phyloP scores from a whole-genome alignment of 1,284 basidiomycete species.

The Abortiporus biennis region DNA sequence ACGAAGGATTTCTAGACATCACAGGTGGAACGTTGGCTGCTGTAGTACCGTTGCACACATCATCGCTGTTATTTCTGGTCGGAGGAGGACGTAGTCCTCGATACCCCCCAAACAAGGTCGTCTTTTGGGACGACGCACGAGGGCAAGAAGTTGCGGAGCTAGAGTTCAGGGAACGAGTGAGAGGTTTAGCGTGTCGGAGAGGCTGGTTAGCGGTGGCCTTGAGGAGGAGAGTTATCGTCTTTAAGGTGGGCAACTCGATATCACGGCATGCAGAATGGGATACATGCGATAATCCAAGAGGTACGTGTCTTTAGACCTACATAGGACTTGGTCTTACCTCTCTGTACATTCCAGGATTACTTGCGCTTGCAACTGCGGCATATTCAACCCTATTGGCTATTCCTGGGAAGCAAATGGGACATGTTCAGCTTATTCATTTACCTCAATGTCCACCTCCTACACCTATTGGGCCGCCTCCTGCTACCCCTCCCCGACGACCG shows the following conservation, averaged over 20 bases:
- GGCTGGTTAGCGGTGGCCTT: constrained; percentile 84
- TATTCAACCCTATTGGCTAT: constrained; percentile 81
- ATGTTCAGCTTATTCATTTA: constrained; percentile 86
- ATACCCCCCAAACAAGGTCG: constrained; percentile 91
- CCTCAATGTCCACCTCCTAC: constrained; percentile 67
- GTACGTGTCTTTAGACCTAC: constrained; percentile 37
- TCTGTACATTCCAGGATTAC: constrained; percentile 54
- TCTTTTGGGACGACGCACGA: constrained; percentile 82
- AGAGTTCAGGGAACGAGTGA: constrained; percentile 85
- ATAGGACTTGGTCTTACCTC: neutral
- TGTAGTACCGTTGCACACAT: constrained; percentile 76
- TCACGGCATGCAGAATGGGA: constrained; percentile 78
- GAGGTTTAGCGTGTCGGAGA: constrained; percentile 74
- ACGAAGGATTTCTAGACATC: constrained; percentile 51
- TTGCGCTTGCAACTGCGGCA: constrained; percentile 74
- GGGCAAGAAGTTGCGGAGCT: constrained; percentile 80
- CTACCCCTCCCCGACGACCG: constrained; percentile 41
- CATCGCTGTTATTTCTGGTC: constrained; percentile 84
- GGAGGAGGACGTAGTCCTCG: constrained; percentile 89
- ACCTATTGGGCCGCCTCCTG: constrained; percentile 40
- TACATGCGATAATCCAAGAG: constrained; percentile 83
- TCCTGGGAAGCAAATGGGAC: constrained; percentile 84
- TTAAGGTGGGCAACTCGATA: constrained; percentile 60
- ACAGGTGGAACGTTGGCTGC: constrained; percentile 75
- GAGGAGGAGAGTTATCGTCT: constrained; percentile 73